Conservation (phyloP, 441 rosid species). For the Aquilaria agallochum region DNA sequence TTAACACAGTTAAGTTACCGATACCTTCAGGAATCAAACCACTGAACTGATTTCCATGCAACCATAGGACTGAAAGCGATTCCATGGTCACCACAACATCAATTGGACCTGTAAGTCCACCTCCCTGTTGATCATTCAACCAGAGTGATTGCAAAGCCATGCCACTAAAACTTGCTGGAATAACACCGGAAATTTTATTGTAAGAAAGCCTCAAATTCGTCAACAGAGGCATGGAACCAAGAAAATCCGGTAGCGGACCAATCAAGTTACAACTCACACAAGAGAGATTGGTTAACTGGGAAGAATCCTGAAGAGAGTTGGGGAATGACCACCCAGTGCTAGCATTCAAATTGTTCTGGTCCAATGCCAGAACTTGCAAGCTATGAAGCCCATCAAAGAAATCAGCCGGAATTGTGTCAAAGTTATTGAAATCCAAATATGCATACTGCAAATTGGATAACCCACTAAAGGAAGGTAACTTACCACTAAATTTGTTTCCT, state of each 20-base stretch:
- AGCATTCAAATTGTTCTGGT: slow-evolving; percentile 47
- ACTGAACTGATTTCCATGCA: slow-evolving; percentile 69
- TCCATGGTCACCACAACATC: slow-evolving; percentile 50
- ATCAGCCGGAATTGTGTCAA: slow-evolving; percentile 59
- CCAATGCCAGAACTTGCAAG: slow-evolving; percentile 63
- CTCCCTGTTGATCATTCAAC: slow-evolving; percentile 50
- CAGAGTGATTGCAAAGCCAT: slow-evolving; percentile 47
- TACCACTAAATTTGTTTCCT: slow-evolving; percentile 51
- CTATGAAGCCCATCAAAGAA: slow-evolving; percentile 46
- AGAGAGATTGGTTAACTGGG: slow-evolving; percentile 54
- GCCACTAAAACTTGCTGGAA: slow-evolving; percentile 41
- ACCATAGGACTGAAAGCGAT: slow-evolving; percentile 50
- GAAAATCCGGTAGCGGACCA: slow-evolving; percentile 60
- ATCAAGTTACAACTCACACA: slow-evolving; percentile 57
- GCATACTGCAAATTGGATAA: slow-evolving; percentile 40
- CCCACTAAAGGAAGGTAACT: slow-evolving; percentile 54
- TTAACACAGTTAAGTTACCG: slow-evolving; percentile 45
- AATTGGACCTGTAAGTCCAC: slow-evolving; percentile 49
- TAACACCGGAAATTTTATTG: slow-evolving; percentile 51
- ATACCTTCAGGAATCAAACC: slow-evolving; percentile 57
- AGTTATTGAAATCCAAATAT: slow-evolving; percentile 52
- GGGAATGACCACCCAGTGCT: slow-evolving; percentile 62
- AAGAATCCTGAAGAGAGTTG: slow-evolving; percentile 36
- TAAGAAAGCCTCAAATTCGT: slow-evolving; percentile 44
- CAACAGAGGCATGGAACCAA: slow-evolving; percentile 47